These are phyloP conservation scores for Phytophthora quininea DNA, from an alignment of 352 stramenopile genomes.

Conservation along the genomic window DNA sequence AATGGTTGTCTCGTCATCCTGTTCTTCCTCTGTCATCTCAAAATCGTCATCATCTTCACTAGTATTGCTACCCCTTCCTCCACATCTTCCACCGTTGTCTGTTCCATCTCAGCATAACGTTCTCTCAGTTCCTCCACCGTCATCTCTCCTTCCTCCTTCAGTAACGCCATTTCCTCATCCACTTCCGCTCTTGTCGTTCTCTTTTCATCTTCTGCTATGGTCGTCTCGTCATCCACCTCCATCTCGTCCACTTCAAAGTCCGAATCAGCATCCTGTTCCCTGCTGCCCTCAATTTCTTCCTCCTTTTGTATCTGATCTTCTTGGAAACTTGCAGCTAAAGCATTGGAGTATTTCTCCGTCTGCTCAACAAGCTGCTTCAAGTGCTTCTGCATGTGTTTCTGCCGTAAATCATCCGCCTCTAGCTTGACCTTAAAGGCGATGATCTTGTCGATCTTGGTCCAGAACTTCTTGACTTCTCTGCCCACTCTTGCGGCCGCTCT, in stretches of 20 bases:
- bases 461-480: slow-evolving; percentile 93
- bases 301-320: slow-evolving; percentile 5
- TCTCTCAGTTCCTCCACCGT: slow-evolving; percentile 78
- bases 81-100: slow-evolving; percentile 6
- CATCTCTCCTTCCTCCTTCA: slow-evolving; percentile 83
- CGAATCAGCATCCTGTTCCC: slow-evolving; percentile 14
- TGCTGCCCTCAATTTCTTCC: slow-evolving; percentile 3
- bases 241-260: slow-evolving; percentile 32
- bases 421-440: slow-evolving; percentile 98
- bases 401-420: slow-evolving; percentile 82
- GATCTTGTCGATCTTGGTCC: slow-evolving; percentile 98
- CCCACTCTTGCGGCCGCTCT: slow-evolving; percentile 81
- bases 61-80: slow-evolving; percentile 7
- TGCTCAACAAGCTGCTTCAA: slow-evolving; percentile 95
- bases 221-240: slow-evolving; percentile 62
- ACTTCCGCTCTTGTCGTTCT: slow-evolving; percentile 22
- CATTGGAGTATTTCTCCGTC: slow-evolving; percentile 96
- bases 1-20: slow-evolving; percentile 92
- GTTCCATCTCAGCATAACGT: slow-evolving; percentile 50
- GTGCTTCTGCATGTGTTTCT: slow-evolving; percentile 96
- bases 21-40: slow-evolving; percentile 37
- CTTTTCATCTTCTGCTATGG: slow-evolving; percentile 35
- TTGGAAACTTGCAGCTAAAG: slow-evolving; percentile 74
- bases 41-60: slow-evolving; percentile 34
- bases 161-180: slow-evolving; percentile 61